Base-by-base conservation (phyloP, 2,329 filamentous ascomycete genomes). In the Esteya vermicola region DNA sequence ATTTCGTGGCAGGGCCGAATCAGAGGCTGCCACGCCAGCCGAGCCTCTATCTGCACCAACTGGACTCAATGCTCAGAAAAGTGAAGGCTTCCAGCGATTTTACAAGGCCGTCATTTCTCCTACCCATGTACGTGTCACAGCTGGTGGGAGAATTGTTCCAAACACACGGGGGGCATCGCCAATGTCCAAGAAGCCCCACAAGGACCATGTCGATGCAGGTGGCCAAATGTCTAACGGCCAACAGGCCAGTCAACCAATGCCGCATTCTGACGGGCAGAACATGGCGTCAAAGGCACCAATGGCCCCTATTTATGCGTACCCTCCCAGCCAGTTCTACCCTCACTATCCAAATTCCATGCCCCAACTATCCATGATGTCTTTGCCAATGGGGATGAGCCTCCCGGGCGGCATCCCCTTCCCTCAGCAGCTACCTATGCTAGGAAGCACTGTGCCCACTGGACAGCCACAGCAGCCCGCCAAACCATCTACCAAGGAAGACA, bases 41-140 rank as follows among this genome's bases (percentile, higher is more conserved):
- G 67, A 68, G 35, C 70, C 72, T 7, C 57, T 74, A 27, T 58
- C 67, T 38, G 72, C 72, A 19, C 74, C 74, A 10, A 54, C 63
- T 18, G 70, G 64, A 9, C 54, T 70, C 26, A 57, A 54, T 28
- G 67, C 70, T 21, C 75, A 79, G 52, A 68, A 70, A 48, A 67
- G 67, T 26, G 73, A 79, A 52, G 76, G 76, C n/a, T 81, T 81
- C 48, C 70, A 77, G 53, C 65, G 69, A 39, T 81, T 81, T 52
- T 79, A 75, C 58, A 75, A 76, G 52, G 74, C 75, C 10, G 76
- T 80, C n/a, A 67, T 73, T 5, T 81, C 76, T 26, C 76, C 76
- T 8, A 76, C 73, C 13, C 74, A 80, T 53, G 68, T 80, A 45
- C 70, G 76, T 14, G 76, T 81, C 37, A 81, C 76, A 18, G 76